Evolutionary conservation across 495 filamentous ascomycete genomes (phyloP).

Genomic region (Letharia columbiana): DNA sequence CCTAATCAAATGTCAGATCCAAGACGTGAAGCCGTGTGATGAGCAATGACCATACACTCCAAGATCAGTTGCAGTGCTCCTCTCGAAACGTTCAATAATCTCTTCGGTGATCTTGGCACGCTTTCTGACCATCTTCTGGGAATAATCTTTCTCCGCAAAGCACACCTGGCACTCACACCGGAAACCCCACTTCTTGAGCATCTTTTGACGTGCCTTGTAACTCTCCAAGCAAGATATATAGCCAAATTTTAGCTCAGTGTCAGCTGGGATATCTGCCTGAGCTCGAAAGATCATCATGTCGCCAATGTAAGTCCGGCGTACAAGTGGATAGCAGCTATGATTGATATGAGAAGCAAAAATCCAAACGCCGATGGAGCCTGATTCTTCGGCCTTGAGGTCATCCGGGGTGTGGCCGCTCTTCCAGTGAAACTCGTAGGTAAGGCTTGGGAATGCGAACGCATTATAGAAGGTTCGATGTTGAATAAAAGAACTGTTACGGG

Average conservation of each 20-base stretch:
- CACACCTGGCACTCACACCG: conserved; percentile 41
- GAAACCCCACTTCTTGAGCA: conserved; percentile 39
- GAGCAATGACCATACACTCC: not conserved
- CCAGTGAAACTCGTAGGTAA: not conserved
- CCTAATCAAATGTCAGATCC: not conserved
- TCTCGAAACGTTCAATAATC: not conserved
- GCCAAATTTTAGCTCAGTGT: conserved; percentile 42
- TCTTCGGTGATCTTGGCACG: not conserved
- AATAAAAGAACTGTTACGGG: conserved; percentile 32
- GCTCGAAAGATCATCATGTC: conserved; percentile 55
- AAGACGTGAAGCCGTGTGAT: not conserved
- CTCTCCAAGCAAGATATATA: conserved; percentile 31
- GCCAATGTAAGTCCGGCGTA: conserved; percentile 44
- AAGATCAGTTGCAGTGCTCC: not conserved
- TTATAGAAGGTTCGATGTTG: conserved; percentile 41
- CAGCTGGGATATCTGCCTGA: conserved; percentile 33
- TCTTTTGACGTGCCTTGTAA: conserved; percentile 16
- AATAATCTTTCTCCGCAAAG: not conserved
- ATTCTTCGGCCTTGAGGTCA: conserved; percentile 2
- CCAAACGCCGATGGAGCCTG: conserved; percentile 43
- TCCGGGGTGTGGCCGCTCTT: conserved; percentile 5
- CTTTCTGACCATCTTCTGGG: not conserved
- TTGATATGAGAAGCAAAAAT: conserved; percentile 46
- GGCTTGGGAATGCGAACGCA: conserved; percentile 39
- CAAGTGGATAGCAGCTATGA: conserved; percentile 45